Conservation (phyloP, 1,284 basidiomycete genomes). For the Earliella scabrosa region DNA sequence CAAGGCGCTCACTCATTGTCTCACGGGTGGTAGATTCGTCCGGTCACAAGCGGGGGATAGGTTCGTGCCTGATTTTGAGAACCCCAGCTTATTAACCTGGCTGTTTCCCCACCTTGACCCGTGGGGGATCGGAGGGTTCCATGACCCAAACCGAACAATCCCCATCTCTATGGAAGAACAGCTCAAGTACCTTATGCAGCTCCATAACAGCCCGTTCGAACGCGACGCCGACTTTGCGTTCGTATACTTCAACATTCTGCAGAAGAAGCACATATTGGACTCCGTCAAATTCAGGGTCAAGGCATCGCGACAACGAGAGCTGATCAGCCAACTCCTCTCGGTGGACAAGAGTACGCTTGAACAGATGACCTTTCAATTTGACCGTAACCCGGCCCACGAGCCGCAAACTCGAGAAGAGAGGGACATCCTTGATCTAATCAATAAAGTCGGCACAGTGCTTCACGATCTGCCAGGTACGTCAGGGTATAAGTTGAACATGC, state of each 20-base stretch:
- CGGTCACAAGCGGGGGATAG: constrained; percentile 3
- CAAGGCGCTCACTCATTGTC: constrained; percentile 4
- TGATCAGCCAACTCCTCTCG: background rate
- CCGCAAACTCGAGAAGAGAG: background rate
- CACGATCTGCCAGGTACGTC: background rate
- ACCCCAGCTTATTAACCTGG: too few relatives aligned
- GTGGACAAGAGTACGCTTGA: background rate
- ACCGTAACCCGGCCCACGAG: background rate
- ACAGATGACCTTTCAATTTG: background rate
- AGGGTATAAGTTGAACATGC: constrained; percentile 1
- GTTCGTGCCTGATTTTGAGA: constrained; percentile 15
- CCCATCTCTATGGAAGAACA: background rate
- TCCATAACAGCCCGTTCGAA: constrained; percentile 10
- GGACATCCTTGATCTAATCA: background rate
- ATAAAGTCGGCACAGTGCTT: background rate
- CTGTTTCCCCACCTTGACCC: too few relatives aligned
- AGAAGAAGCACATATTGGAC: constrained; percentile 4
- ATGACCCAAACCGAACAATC: background rate
- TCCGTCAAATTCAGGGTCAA: constrained; percentile 3
- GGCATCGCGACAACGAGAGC: background rate
- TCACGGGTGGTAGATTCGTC: constrained; percentile 3
- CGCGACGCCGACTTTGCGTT: too few relatives aligned
- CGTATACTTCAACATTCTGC: constrained; percentile 7
- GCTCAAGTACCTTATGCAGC: background rate
- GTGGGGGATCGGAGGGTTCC: too few relatives aligned